These are phyloP conservation scores for Beauveria sp. DNA, from an alignment of 2,329 filamentous ascomycete species.

Conservation along the genomic window DNA sequence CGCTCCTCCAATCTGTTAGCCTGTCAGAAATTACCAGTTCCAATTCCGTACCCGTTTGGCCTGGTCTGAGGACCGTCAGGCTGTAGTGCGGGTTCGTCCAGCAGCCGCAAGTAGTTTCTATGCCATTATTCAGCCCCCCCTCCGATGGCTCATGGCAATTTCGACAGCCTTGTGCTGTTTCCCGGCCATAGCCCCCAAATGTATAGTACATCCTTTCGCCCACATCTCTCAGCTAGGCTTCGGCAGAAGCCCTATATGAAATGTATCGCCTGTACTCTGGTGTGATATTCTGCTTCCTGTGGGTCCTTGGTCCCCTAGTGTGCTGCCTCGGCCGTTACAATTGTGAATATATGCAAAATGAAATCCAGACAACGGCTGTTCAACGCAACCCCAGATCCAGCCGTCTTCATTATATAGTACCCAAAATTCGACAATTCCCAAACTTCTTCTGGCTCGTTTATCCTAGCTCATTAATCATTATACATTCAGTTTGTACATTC, in stretches of 20 bases:
- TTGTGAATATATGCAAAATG: neutral
- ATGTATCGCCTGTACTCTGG: neutral
- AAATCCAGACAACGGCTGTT: neutral
- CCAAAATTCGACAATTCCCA: neutral
- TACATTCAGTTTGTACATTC: neutral
- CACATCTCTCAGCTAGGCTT: neutral
- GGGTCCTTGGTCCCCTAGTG: neutral
- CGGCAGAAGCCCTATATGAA: neutral
- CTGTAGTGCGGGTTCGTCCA: neutral
- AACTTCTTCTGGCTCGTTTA: neutral
- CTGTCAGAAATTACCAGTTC: neutral
- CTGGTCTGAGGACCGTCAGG: neutral
- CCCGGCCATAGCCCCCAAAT: neutral
- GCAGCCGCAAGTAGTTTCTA: neutral
- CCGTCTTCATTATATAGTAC: neutral
- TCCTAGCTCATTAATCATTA: neutral
- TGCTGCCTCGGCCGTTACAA: neutral
- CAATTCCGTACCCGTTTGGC: neutral
- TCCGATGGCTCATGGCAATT: neutral
- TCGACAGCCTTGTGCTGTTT: neutral
- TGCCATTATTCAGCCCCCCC: neutral
- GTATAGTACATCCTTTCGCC: conserved; percentile 2
- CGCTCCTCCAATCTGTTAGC: neutral
- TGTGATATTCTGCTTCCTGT: neutral
- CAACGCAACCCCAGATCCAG: neutral